A percentile compares a stretch with the other conserved stretches of the same genome.
phyloP scores from a whole-genome alignment of 2,329 filamentous ascomycete species.

The Aspergillus pseudoviridinutans region DNA sequence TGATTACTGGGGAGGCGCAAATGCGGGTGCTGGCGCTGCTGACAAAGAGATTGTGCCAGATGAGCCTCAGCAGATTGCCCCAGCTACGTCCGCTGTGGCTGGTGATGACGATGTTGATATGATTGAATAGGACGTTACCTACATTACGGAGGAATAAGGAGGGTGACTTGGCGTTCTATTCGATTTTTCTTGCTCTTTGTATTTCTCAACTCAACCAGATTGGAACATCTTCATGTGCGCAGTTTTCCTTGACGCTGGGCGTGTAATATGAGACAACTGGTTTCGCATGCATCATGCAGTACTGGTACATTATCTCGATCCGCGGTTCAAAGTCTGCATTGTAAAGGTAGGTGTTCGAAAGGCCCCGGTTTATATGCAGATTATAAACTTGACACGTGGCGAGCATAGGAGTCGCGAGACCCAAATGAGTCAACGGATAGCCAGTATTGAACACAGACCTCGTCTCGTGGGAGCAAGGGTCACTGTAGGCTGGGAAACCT shows the following conservation, averaged over 20 bases:
- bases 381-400: background rate
- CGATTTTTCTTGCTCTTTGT: background rate
- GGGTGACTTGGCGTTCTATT: background rate
- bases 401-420: background rate
- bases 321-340: background rate
- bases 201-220: background rate
- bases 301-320: background rate
- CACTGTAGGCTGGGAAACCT: background rate
- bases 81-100: conserved; percentile 31
- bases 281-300: background rate
- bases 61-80: conserved; percentile 22
- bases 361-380: background rate
- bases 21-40: conserved; percentile 36
- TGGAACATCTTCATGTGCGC: background rate
- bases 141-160: background rate
- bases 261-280: background rate
- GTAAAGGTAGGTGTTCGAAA: background rate
- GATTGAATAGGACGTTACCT: conserved; percentile 54
- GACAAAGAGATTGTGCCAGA: conserved; percentile 26
- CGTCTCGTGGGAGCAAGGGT: background rate
- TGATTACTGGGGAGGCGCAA: conserved; percentile 70
- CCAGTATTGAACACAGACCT: background rate
- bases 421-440: background rate
- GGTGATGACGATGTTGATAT: conserved; percentile 63
- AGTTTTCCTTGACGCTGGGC: background rate